phyloP scores from a whole-genome alignment of 345 rosid species.

The Populus tremula region DNA sequence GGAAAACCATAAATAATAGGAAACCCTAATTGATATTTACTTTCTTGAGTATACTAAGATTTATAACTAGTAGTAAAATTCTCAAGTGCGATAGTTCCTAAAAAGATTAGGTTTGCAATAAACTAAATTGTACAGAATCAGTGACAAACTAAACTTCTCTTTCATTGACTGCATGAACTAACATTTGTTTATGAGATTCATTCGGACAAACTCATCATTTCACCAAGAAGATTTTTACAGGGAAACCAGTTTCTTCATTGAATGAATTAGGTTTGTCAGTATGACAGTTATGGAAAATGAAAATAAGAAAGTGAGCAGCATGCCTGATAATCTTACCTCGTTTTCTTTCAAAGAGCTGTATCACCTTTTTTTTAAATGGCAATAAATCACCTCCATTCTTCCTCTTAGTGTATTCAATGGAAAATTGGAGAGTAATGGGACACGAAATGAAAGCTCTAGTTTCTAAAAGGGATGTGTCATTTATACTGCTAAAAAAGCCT shows the following conservation, averaged over 20 bases:
- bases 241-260: neutral
- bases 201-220: neutral
- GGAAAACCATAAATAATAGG: neutral
- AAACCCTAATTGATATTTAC: neutral
- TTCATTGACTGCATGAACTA: neutral
- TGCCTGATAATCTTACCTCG: neutral
- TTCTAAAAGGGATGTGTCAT: neutral
- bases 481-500: neutral
- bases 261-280: neutral
- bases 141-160: neutral
- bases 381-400: neutral
- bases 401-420: neutral
- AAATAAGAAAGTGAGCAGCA: neutral
- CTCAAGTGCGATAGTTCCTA: neutral
- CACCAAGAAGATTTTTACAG: neutral
- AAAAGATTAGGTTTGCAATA: neutral
- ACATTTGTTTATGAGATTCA: neutral
- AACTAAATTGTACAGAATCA: neutral
- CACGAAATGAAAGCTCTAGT: neutral
- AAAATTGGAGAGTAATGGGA: neutral
- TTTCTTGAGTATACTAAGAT: neutral
- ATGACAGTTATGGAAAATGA: neutral
- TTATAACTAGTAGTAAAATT: neutral
- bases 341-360: neutral
- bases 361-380: neutral